Base-by-base conservation (phyloP, 306 rosid species). In the Lathyrus aphaca region DNA sequence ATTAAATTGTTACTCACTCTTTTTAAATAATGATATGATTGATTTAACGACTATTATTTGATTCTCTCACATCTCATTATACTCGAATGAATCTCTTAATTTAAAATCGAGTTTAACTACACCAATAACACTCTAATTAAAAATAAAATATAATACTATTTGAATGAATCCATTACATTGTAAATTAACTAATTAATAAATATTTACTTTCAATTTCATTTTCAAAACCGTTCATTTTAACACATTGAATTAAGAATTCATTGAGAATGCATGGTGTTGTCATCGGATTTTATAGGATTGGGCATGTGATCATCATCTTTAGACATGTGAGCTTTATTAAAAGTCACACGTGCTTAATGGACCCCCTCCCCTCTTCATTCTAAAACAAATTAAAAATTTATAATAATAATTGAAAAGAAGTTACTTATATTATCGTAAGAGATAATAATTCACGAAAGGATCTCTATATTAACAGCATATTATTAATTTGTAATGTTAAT, bases 291-390 rank as follows among this genome's bases (percentile, higher is more conserved):
- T 42, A 17, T 51, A 74, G 86, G 72, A 40, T 69, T 60, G 48
- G 74, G 67, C 86, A 82, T 85, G 86, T 82, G 84, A 81, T 44
- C 8, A 0, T 5, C 17, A 37, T 32, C 61, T 77, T 68, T 4
- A 62, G 35, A 79, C 84, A 82, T 73, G 89, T 85, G 89, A 79
- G 12, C 62, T 79, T 57, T 59, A 75, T 79, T 73, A 54, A 73
- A 79, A 73, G 44, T 46, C 8, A 66, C 82, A 70, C 82, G 74
- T 79, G 77, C 76, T 32, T 46, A 70, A 73, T 82, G 76, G 76
- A 42, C 69, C 79, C 74, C 74, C 73, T 66, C 79, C 74, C 73
- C 48, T 50, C 67, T 43, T 57, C 67, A 32, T 46, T 77, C 21
- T 19, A 1, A 46, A 4, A 16, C 44, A 48, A 46, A 72, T 32